phyloP scores from a whole-genome alignment of 371 early-diverging fungal genomes.

The Apophysomyces ossiformis region DNA sequence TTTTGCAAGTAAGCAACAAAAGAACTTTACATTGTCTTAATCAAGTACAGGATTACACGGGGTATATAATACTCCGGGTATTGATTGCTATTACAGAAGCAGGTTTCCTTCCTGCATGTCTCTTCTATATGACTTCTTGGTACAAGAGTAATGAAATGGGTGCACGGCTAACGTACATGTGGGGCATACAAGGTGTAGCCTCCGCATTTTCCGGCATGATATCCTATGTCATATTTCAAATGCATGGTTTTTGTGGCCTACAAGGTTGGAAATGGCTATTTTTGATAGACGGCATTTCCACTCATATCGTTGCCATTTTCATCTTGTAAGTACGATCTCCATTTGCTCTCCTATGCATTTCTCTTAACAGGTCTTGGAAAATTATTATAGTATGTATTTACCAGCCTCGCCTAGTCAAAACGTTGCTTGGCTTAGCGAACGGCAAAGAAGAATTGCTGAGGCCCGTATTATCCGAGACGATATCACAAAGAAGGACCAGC shows the following conservation, averaged over 20 bases:
- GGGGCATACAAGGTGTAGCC: constrained; percentile 50
- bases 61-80: constrained; percentile 43
- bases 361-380: too few species aligned
- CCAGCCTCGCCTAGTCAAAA: constrained; percentile 47
- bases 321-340: constrained; percentile 19
- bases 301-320: constrained; percentile 33
- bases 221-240: constrained; percentile 46
- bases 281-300: constrained; percentile 39
- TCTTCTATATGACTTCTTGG: constrained; percentile 47
- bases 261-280: constrained; percentile 53
- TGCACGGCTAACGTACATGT: constrained; percentile 48
- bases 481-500: constrained; percentile 45
- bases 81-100: constrained; percentile 56
- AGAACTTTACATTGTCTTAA: not conserved
- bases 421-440: constrained; percentile 39
- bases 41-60: constrained; percentile 9
- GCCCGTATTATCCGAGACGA: constrained; percentile 61
- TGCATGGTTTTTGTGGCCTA: constrained; percentile 45
- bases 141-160: constrained; percentile 54
- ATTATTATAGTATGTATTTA: constrained; percentile 40
- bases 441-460: constrained; percentile 50
- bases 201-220: constrained; percentile 51
- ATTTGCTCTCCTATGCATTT: not conserved
- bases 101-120: constrained; percentile 54
- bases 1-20: constrained; percentile 31